Conservation (phyloP, 805 yeast genomes). For the Metschnikowia matae region DNA sequence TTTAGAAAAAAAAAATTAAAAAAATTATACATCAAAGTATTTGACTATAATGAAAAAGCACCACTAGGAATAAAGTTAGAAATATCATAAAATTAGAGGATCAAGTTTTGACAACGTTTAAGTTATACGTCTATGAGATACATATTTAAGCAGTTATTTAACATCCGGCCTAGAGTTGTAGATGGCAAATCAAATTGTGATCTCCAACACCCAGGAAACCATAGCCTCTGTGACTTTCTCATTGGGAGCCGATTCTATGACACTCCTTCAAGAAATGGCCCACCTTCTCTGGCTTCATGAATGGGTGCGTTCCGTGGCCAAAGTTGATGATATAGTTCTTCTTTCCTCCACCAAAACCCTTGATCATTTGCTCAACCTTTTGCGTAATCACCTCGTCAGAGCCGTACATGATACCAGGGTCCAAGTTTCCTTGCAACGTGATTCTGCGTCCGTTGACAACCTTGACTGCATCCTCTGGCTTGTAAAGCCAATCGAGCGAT, state of each 20-base stretch:
- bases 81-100: not conserved
- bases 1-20: too few species aligned
- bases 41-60: too few species aligned
- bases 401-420: conserved; percentile 94
- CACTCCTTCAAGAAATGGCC: conserved; percentile 83
- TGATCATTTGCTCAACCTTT: conserved; percentile 84
- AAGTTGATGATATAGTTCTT: conserved; percentile 88
- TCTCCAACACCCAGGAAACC: not conserved
- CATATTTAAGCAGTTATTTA: not conserved
- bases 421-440: conserved; percentile 89
- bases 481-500: conserved; percentile 90
- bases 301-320: conserved; percentile 98
- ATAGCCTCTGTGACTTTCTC: conserved; percentile 2
- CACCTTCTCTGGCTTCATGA: conserved; percentile 90
- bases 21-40: too few species aligned
- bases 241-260: conserved; percentile 66
- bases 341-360: conserved; percentile 92
- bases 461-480: conserved; percentile 79
- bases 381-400: conserved; percentile 71
- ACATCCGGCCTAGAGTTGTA: not conserved
- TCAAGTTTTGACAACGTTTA: too few species aligned
- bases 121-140: not conserved
- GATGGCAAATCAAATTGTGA: not conserved
- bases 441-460: conserved; percentile 68
- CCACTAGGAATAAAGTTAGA: not conserved